Evolutionary conservation across 352 stramenopile genomes (phyloP), one percentile per base, ranked within the genome.

Genomic region (Phytophthora melonis): DNA sequence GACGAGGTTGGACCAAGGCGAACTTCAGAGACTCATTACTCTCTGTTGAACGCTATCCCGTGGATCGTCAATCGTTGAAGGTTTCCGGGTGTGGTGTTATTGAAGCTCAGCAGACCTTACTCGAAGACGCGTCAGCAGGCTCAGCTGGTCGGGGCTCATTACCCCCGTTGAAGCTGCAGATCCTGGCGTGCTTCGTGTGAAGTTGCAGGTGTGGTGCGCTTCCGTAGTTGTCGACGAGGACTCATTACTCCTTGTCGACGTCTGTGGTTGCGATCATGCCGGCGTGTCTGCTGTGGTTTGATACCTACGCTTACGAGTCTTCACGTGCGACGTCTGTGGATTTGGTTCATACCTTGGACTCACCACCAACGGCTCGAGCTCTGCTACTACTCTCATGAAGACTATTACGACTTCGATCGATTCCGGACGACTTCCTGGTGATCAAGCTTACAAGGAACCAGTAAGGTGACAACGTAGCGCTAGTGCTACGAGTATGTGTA

Each of bases 121-220:
- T 57, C 19, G 58, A 36, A 59, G 19, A 60, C 23, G 8, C 58
- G 19, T 55, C 59, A 68, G 65, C 66, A 70, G 11, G 13, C 52
- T 72, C 70, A 66, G 57, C 71, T 52, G 59, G 71, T 78, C 63
- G 75, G 57, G 75, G 67, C 70, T 79, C 75, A 81, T 81, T 77
- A 77, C 75, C 67, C 71, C 53, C 67, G 71, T 68, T 77, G 54
- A 72, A 21, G 30, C 63, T 71, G 63, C 50, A 69, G 63, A 63
- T 72, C 16, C 50, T 77, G 60, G 36, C 18, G 56, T 63, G 47
- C 47, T 76, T 68, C 65, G 59, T 16, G 53, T 74, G 19, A 70
- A 70, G 53, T 57, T 69, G 54, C 21, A n/a, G 25, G 55, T 36
- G 47, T 39, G 19, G 23, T 56, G 60, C 10, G 55, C 47, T 60